phyloP scores from a whole-genome alignment of 2,329 filamentous ascomycete species.

The Neonectria sp. region DNA sequence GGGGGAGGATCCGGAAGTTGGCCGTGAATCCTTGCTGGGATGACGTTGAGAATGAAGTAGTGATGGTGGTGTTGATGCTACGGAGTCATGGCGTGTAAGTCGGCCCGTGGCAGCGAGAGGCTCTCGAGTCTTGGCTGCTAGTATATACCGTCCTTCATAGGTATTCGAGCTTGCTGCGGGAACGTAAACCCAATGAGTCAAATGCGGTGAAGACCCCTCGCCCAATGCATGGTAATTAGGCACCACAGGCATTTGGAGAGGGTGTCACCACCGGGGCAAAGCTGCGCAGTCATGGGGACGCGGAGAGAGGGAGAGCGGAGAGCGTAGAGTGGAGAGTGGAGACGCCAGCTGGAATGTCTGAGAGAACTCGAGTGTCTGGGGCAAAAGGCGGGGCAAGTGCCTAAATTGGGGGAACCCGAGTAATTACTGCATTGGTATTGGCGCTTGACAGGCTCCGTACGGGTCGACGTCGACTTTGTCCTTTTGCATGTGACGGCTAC shows the following conservation, averaged over 20 bases:
- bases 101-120: background rate
- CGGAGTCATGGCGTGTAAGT: slow-evolving; percentile 34
- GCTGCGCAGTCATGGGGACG: background rate
- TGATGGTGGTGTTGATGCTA: slow-evolving; percentile 3
- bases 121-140: no score
- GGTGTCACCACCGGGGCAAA: background rate
- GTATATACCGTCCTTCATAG: background rate
- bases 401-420: slow-evolving; percentile 1
- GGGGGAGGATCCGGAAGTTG: slow-evolving; percentile 43
- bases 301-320: background rate
- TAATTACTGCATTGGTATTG: background rate
- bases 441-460: background rate
- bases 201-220: background rate
- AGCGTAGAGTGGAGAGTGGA: no score
- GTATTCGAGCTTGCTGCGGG: background rate
- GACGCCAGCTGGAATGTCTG: no score
- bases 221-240: background rate
- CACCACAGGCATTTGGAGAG: background rate
- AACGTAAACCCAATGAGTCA: background rate
- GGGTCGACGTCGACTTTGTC: background rate
- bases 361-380: background rate
- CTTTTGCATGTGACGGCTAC: slow-evolving; percentile 6
- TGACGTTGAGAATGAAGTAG: slow-evolving; percentile 6
- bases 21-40: slow-evolving; percentile 37
- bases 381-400: slow-evolving; percentile 2